Conservation (phyloP, 2,329 filamentous ascomycete genomes). For the Myriosclerotinia curreyana region DNA sequence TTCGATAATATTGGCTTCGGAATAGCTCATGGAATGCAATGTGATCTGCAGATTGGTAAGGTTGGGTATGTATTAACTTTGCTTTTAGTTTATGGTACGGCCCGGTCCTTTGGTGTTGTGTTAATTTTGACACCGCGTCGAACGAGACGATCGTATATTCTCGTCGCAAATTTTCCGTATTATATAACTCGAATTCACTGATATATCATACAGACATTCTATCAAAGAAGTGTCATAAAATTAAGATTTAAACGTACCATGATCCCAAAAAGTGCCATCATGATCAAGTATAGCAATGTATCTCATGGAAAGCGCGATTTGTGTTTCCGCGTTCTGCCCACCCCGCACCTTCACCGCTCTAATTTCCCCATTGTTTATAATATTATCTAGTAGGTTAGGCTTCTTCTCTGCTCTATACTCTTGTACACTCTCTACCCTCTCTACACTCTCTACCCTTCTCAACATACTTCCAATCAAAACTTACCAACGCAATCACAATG, state of each 20-base stretch:
- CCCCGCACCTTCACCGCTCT: slow-evolving; percentile 23
- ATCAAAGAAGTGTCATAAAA: neutral
- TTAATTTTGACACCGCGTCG: slow-evolving; percentile 4
- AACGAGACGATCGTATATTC: neutral
- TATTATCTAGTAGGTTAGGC: too few relatives aligned
- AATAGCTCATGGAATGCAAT: slow-evolving; percentile 1
- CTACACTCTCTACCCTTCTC: slow-evolving; percentile 2
- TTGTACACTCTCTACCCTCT: neutral
- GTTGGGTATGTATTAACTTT: slow-evolving; percentile 2
- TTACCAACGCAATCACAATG: slow-evolving; percentile 44
- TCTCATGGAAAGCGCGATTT: slow-evolving; percentile 21
- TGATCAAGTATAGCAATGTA: neutral
- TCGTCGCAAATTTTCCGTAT: neutral
- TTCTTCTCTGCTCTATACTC: neutral
- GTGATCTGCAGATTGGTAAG: slow-evolving; percentile 1
- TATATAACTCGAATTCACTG: neutral
- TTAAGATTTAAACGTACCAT: neutral
- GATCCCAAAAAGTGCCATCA: neutral
- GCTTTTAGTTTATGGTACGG: neutral
- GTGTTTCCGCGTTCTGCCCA: slow-evolving; percentile 18
- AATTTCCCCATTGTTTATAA: neutral
- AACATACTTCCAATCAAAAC: neutral
- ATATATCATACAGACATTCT: neutral
- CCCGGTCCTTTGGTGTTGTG: slow-evolving; percentile 1
- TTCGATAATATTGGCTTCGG: neutral